These are phyloP conservation scores for Haplosporangium sp. DNA, from an alignment of 371 early-diverging fungal species.

Conservation along the genomic window DNA sequence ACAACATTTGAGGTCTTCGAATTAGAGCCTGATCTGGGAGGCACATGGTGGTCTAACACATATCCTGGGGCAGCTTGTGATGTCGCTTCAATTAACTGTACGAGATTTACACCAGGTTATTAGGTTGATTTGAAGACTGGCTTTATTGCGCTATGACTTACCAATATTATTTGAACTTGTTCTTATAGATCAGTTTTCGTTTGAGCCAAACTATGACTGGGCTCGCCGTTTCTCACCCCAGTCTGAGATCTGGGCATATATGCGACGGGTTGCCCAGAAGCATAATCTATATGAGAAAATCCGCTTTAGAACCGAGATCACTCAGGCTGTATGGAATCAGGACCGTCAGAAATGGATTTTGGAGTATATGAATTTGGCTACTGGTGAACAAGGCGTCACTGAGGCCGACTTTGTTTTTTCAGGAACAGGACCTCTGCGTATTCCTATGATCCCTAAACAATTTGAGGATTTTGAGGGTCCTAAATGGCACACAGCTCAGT, in stretches of 20 bases:
- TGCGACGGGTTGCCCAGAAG: slow-evolving; percentile 62
- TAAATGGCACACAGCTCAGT: slow-evolving; percentile 63
- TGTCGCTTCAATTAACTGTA: slow-evolving; percentile 68
- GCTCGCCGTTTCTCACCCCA: slow-evolving; percentile 32
- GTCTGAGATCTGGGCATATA: slow-evolving; percentile 65
- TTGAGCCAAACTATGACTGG: slow-evolving; percentile 63
- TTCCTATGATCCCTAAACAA: slow-evolving; percentile 64
- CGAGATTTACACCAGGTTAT: slow-evolving; percentile 3
- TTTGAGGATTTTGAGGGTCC: slow-evolving; percentile 62
- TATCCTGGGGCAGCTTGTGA: slow-evolving; percentile 77
- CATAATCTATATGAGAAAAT: slow-evolving; percentile 61
- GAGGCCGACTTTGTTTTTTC: slow-evolving; percentile 53
- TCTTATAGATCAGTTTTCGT: slow-evolving; percentile 22
- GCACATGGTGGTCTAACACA: slow-evolving; percentile 71
- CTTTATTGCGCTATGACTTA: background rate
- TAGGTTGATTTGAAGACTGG: slow-evolving; percentile 56
- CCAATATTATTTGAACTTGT: background rate
- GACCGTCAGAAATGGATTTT: slow-evolving; percentile 62
- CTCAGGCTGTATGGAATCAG: slow-evolving; percentile 60
- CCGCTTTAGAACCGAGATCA: slow-evolving; percentile 61
- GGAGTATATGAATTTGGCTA: slow-evolving; percentile 36
- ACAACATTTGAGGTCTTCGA: slow-evolving; percentile 66
- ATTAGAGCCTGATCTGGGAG: slow-evolving; percentile 64
- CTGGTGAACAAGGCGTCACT: slow-evolving; percentile 15
- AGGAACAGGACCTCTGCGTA: slow-evolving; percentile 61